phyloP scores from a whole-genome alignment of 108 stramenopile genomes.

The Conticribra guillardii region DNA sequence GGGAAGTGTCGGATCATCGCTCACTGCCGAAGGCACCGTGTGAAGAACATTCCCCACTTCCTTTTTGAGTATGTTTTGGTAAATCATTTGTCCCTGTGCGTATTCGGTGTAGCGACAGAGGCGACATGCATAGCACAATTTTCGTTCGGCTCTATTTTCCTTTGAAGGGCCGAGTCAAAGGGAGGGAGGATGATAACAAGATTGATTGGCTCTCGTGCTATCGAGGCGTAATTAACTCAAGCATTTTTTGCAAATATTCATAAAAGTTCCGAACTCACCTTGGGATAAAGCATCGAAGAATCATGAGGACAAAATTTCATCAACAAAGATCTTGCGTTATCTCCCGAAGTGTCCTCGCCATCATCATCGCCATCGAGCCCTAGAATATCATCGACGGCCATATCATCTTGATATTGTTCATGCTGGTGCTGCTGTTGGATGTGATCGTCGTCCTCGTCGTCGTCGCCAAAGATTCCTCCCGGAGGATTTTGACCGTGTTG shows the following conservation, averaged over 20 bases:
- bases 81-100: conserved; percentile 72
- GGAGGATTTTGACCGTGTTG: conserved; percentile 4
- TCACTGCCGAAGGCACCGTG: conserved; percentile 81
- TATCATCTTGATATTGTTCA: conserved; percentile 51
- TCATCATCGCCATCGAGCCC: conserved; percentile 45
- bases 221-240: no score
- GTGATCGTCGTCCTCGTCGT: conserved; percentile 69
- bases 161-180: conserved; percentile 6
- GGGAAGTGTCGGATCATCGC: conserved; percentile 90
- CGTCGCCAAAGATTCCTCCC: conserved; percentile 49
- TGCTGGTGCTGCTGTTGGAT: conserved; percentile 36
- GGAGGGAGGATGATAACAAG: no score
- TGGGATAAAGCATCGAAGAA: conserved; percentile 91
- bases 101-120: conserved; percentile 82
- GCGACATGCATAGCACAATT: conserved; percentile 81
- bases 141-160: conserved; percentile 80
- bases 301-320: conserved; percentile 93
- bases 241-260: no score
- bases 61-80: conserved; percentile 81
- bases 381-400: conserved; percentile 71
- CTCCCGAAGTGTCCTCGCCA: conserved; percentile 11
- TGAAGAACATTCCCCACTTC: conserved; percentile 86
- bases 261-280: no score
- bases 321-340: conserved; percentile 58
- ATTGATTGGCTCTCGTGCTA: no score